Conservation (phyloP, 2,329 filamentous ascomycete species). For the Cladosporium phlei region DNA sequence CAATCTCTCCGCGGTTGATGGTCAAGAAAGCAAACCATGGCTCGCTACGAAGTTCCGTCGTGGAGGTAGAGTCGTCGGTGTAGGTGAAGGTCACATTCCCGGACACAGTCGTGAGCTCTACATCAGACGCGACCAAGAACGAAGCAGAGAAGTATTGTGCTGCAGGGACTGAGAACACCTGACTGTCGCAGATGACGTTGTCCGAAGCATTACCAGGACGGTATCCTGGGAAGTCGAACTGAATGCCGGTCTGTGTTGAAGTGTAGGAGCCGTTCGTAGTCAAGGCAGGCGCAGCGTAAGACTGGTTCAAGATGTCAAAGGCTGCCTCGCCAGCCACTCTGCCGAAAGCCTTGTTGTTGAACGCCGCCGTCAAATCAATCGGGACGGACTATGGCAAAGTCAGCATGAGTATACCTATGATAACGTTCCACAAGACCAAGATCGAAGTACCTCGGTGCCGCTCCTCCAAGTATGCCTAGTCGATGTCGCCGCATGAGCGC, state of each 20-base stretch:
- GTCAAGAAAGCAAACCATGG: constrained; percentile 40
- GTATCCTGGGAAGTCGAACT: constrained; percentile 36
- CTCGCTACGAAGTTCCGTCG: constrained; percentile 31
- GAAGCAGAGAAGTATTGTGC: constrained; percentile 36
- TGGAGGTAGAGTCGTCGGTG: constrained; percentile 33
- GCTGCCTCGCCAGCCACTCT: constrained; percentile 33
- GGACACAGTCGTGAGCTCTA: constrained; percentile 35
- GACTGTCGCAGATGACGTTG: constrained; percentile 37
- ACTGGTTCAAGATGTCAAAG: constrained; percentile 31
- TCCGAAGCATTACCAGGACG: constrained; percentile 31
- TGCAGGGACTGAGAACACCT: constrained; percentile 30
- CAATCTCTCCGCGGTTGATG: constrained; percentile 37
- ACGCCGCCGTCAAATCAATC: constrained; percentile 25
- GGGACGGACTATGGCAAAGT: constrained; percentile 17
- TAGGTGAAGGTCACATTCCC: constrained; percentile 36
- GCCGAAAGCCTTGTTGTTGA: constrained; percentile 37
- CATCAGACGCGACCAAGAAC: constrained; percentile 35
- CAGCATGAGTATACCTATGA: background rate
- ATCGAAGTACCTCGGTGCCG: background rate
- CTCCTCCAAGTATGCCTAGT: background rate
- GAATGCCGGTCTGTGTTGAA: constrained; percentile 35
- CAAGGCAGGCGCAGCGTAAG: constrained; percentile 34
- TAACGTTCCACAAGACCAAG: background rate
- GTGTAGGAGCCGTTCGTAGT: constrained; percentile 29
- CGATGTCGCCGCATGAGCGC: background rate